phyloP scores from a whole-genome alignment of 75 land plant genomes.

The Pinus albicaulis region DNA sequence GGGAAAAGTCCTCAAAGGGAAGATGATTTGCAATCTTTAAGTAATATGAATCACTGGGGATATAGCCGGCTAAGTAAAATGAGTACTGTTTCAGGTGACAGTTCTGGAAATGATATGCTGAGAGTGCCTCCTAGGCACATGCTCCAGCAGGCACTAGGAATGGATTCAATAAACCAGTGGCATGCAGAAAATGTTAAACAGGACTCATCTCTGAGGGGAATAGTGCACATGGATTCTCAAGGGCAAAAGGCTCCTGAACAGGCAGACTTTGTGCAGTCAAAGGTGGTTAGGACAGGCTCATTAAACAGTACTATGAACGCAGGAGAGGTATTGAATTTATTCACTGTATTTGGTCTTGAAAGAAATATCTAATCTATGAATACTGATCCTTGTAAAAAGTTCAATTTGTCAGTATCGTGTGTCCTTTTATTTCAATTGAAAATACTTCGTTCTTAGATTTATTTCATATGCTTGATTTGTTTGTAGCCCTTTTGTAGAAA shows the following conservation, averaged over 20 bases:
- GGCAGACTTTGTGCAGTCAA: background rate
- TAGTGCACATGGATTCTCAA: background rate
- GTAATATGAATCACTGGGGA: conserved; percentile 7
- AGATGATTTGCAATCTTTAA: conserved; percentile 2
- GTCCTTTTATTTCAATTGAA: background rate
- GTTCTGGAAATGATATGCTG: background rate
- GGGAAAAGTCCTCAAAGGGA: conserved; percentile 3
- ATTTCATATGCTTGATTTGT: background rate
- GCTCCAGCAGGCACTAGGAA: conserved; percentile 1
- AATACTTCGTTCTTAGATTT: background rate
- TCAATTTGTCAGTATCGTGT: background rate
- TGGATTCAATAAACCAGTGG: background rate
- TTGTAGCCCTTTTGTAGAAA: background rate
- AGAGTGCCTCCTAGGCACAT: background rate
- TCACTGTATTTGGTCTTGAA: background rate
- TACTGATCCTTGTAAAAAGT: background rate
- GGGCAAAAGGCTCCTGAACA: conserved; percentile 4
- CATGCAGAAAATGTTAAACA: background rate
- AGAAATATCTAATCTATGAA: background rate
- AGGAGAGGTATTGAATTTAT: conserved; percentile 2
- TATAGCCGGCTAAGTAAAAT: conserved; percentile 2
- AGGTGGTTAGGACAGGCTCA: background rate
- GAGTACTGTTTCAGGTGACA: background rate
- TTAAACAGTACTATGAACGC: background rate
- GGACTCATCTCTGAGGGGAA: background rate